Percentiles rank a stretch among this genome's conserved stretches.
These are phyloP conservation scores for Salix viminalis DNA, from an alignment of 345 rosid genomes.

Conservation along the genomic window DNA sequence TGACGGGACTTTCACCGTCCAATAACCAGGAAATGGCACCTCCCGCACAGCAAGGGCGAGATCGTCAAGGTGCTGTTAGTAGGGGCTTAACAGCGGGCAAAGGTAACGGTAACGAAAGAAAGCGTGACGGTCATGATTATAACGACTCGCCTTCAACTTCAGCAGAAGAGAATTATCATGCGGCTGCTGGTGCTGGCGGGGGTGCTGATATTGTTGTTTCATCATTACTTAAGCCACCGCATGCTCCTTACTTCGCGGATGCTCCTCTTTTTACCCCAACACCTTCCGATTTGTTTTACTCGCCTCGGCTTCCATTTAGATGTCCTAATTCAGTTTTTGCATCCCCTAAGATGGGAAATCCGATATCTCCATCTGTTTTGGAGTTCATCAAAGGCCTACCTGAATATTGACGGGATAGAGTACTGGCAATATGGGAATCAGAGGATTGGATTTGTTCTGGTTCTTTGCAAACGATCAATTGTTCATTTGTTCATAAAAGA, in stretches of 20 bases:
- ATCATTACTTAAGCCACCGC: slow-evolving; percentile 10
- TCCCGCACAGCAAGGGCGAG: neutral
- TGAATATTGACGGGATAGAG: slow-evolving; percentile 10
- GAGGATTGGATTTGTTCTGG: too few relatives aligned
- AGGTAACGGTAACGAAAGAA: neutral
- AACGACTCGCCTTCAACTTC: slow-evolving; percentile 14
- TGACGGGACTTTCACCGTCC: slow-evolving; percentile 15
- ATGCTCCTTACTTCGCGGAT: slow-evolving; percentile 19
- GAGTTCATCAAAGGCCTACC: slow-evolving; percentile 36
- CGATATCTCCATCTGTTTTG: slow-evolving; percentile 27
- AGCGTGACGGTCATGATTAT: neutral
- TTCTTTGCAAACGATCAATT: too few relatives aligned
- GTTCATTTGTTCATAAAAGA: too few relatives aligned
- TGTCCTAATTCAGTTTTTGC: slow-evolving; percentile 14
- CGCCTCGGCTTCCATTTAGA: slow-evolving; percentile 23
- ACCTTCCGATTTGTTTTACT: slow-evolving; percentile 29
- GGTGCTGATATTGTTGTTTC: neutral
- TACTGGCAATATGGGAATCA: too few relatives aligned
- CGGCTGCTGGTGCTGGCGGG: neutral
- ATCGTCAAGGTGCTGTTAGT: neutral
- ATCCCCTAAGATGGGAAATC: slow-evolving; percentile 1
- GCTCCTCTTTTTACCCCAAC: slow-evolving; percentile 40
- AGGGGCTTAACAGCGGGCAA: neutral
- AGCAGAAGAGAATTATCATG: neutral
- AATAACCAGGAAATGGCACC: neutral